phyloP scores from a whole-genome alignment of 2,329 filamentous ascomycete species.

The Cordyceps sp. region DNA sequence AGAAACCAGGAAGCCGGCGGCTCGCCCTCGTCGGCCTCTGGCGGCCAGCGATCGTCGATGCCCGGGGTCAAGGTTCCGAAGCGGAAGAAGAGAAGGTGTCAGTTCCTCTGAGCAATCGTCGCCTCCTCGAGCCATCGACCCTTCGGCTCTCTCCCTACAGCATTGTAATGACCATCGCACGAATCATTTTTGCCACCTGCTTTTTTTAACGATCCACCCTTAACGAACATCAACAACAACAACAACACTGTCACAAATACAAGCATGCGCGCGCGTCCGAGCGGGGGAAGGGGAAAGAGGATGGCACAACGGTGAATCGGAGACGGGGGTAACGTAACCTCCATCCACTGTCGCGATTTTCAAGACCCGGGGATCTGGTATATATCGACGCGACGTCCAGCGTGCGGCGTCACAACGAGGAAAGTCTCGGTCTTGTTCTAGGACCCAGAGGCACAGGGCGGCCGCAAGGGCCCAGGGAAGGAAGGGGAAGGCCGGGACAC shows the following conservation, averaged over 20 bases:
- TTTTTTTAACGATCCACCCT: background rate
- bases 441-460: no score
- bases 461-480: no score
- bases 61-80: constrained; percentile 34
- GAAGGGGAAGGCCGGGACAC: constrained; percentile 1
- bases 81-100: constrained; percentile 76
- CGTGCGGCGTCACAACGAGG: no score
- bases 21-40: constrained; percentile 20
- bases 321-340: no score
- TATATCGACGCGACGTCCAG: no score
- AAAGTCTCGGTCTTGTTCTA: no score
- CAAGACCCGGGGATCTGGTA: no score
- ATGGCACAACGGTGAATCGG: constrained; percentile 1
- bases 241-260: background rate
- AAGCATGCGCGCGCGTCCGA: background rate
- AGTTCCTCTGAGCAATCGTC: constrained; percentile 43
- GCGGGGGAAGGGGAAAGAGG: background rate
- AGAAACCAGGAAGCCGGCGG: constrained; percentile 40
- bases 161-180: constrained; percentile 24
- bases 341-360: no score
- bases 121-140: background rate
- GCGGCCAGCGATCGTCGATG: constrained; percentile 20
- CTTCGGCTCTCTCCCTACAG: constrained; percentile 8
- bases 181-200: constrained; percentile 10
- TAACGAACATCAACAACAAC: background rate